Percentiles rank a stretch among this genome's conserved stretches.
phyloP scores from a whole-genome alignment of 352 stramenopile species.

The Phytophthora multivora region DNA sequence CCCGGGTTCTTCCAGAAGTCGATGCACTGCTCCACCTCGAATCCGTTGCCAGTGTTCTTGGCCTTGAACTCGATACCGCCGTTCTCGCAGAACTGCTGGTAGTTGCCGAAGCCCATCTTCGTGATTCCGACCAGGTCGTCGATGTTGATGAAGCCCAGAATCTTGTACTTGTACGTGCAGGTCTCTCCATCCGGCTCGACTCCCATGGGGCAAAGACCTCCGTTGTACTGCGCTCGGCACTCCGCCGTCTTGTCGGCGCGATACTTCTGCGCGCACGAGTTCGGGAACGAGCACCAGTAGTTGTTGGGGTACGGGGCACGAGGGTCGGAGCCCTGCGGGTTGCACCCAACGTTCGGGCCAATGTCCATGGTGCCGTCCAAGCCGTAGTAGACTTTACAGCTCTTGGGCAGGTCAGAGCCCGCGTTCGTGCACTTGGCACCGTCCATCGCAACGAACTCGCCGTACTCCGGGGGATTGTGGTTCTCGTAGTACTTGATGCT shows the following conservation, averaged over 20 bases:
- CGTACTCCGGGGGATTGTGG: constrained; percentile 49
- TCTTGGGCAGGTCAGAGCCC: constrained; percentile 35
- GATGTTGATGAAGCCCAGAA: constrained; percentile 60
- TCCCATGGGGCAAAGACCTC: constrained; percentile 52
- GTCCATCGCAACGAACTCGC: constrained; percentile 68
- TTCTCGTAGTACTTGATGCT: constrained; percentile 55
- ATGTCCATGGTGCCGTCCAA: constrained; percentile 49
- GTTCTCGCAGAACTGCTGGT: constrained; percentile 53
- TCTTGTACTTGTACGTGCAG: constrained; percentile 67
- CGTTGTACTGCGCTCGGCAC: constrained; percentile 42
- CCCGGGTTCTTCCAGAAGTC: constrained; percentile 70
- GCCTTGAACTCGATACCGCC: constrained; percentile 56
- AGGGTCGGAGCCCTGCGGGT: constrained; percentile 44
- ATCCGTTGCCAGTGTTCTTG: constrained; percentile 42
- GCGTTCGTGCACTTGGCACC: constrained; percentile 56
- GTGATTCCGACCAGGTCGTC: constrained; percentile 74
- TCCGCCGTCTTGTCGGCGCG: constrained; percentile 53
- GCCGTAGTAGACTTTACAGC: constrained; percentile 57
- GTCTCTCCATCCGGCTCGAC: constrained; percentile 47
- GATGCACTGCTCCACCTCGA: constrained; percentile 47
- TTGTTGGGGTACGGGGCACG: constrained; percentile 66
- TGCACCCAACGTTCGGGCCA: constrained; percentile 53
- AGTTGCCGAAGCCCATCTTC: constrained; percentile 42
- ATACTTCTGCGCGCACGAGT: constrained; percentile 49
- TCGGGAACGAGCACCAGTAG: constrained; percentile 80